phyloP scores from a whole-genome alignment of 495 filamentous ascomycete genomes.

The Penicillium desertorum region DNA sequence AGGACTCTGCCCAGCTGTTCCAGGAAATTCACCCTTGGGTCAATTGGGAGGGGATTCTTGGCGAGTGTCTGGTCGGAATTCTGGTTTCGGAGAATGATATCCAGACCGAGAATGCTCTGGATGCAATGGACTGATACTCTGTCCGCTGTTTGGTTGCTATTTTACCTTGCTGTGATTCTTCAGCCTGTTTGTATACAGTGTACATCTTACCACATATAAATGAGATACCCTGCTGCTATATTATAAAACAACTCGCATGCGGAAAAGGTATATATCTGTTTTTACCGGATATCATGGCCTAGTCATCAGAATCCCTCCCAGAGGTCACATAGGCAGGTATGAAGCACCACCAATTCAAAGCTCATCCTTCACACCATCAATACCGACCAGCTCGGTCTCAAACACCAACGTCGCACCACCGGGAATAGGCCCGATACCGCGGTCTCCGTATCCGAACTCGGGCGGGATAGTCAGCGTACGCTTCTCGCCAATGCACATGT shows the following conservation, averaged over 20 bases:
- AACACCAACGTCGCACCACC: constrained; percentile 80
- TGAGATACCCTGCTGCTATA: constrained; percentile 18
- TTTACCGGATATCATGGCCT: neutral
- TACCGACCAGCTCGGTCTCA: constrained; percentile 88
- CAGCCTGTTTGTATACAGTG: constrained; percentile 6
- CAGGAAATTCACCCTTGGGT: constrained; percentile 96
- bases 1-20: constrained; percentile 71
- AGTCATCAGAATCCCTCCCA: constrained; percentile 1
- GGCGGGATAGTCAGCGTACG: constrained; percentile 89
- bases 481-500: constrained; percentile 98
- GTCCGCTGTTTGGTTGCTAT: neutral
- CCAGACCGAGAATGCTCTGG: constrained; percentile 49
- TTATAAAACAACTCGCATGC: neutral
- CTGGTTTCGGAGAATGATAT: constrained; percentile 74
- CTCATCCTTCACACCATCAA: constrained; percentile 74
- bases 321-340: neutral
- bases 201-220: constrained; percentile 20
- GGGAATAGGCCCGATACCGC: constrained; percentile 74
- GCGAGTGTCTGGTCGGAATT: constrained; percentile 81
- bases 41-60: constrained; percentile 92
- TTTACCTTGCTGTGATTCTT: constrained; percentile 1
- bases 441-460: constrained; percentile 76
- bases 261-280: neutral
- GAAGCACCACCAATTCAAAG: constrained; percentile 32
- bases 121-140: constrained; percentile 65